A percentile compares a stretch with the other conserved stretches of the same genome.
Evolutionary conservation across 2,329 filamentous ascomycete genomes (phyloP).

Genomic region (Pseudocercospora crystallina): DNA sequence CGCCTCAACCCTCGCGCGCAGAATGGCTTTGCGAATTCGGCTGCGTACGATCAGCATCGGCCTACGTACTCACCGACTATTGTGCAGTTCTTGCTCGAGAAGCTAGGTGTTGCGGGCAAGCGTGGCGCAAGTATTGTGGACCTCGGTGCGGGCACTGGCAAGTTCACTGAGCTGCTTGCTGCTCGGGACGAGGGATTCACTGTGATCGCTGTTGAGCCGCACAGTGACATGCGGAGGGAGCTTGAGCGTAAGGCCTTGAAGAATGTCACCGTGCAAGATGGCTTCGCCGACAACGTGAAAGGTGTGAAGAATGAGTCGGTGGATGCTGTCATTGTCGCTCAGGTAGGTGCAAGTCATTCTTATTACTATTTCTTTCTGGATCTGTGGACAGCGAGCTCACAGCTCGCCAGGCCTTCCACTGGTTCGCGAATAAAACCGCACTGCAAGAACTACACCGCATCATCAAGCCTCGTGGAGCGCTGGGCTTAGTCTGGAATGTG

Average conservation of each 20-base stretch:
- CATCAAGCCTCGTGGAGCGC: slow-evolving; percentile 58
- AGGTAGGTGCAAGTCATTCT: slow-evolving; percentile 52
- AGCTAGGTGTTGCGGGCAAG: slow-evolving; percentile 52
- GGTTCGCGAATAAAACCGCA: slow-evolving; percentile 66
- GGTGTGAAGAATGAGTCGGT: slow-evolving; percentile 57
- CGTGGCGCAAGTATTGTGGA: slow-evolving; percentile 57
- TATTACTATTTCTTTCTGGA: slow-evolving; percentile 4
- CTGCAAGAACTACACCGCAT: slow-evolving; percentile 67
- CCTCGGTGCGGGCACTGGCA: slow-evolving; percentile 68
- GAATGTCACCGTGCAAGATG: slow-evolving; percentile 57
- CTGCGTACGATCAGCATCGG: slow-evolving; percentile 65
- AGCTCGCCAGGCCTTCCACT: slow-evolving; percentile 41
- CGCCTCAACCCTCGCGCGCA: slow-evolving; percentile 35
- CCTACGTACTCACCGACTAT: slow-evolving; percentile 64
- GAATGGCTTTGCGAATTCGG: slow-evolving; percentile 63
- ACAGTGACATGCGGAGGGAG: slow-evolving; percentile 64
- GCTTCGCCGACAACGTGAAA: slow-evolving; percentile 59
- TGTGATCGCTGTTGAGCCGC: slow-evolving; percentile 64
- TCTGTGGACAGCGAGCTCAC: slow-evolving; percentile 14
- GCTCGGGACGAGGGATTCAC: slow-evolving; percentile 59
- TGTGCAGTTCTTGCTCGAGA: slow-evolving; percentile 58
- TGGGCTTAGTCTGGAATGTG: slow-evolving; percentile 68
- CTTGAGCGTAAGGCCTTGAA: slow-evolving; percentile 59
- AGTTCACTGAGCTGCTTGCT: slow-evolving; percentile 66
- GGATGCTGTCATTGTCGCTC: slow-evolving; percentile 66